Evolutionary conservation across 331 rosid species (phyloP), one percentile per base, ranked within the genome.

Genomic region (Saraca asoca): DNA sequence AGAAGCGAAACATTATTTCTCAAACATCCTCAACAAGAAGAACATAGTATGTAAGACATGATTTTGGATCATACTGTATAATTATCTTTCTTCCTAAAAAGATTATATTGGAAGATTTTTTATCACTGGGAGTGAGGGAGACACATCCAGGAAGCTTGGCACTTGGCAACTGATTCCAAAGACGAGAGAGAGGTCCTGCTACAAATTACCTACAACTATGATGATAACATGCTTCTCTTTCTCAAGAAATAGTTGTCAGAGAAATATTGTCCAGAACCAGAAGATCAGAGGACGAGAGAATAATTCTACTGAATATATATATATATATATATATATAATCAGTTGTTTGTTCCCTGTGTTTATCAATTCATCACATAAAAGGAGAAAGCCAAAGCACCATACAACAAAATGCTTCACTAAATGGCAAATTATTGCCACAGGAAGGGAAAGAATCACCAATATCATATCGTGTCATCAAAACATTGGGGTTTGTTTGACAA

Each of bases 351-450:
- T 69, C 58, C 20, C 65, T 15, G 46, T 2, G 49, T 34, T 59
- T 59, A 76, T 72, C 68, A 57, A 68, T 57, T 66, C 80, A 61
- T 31, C 49, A 62, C 41, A 29, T 56, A 62, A 53, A 76, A 51
- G 17, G 29, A 71, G 44, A 56, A 45, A 69, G 34, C 46, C 5
- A 52, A 69, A 64, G 16, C 63, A 70, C 46, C 73, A 66, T 12
- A 45, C 38, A 68, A 77, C 78, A 76, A 76, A 68, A 33, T 65
- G 64, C 64, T 58, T 71, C 66, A 63, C 58, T 51, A 57, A 64
- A 69, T 51, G 74, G 53, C 66, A 58, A 35, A 43, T 29, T 12
- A 59, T 51, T 51, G 76, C 79, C 73, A 58, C 55, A 41, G 64
- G 60, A 69, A 18, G 43, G 34, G 39, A 54, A 56, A 71, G 61